Conservation (phyloP, 495 filamentous ascomycete genomes). For the Chaetomium tenue region DNA sequence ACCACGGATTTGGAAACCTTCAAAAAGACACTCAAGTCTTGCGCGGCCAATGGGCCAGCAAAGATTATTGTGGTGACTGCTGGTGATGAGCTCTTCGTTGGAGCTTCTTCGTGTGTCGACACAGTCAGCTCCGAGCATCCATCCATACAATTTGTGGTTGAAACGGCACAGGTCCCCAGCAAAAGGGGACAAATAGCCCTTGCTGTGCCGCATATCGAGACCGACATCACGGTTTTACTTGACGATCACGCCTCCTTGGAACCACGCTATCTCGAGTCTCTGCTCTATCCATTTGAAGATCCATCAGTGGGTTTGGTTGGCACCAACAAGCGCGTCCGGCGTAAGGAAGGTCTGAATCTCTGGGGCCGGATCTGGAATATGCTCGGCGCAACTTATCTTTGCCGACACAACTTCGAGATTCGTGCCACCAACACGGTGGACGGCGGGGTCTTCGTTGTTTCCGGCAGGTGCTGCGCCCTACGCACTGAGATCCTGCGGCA, state of each 20-base stretch:
- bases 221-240: conserved; percentile 48
- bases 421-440: conserved; percentile 54
- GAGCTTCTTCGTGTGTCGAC: conserved; percentile 19
- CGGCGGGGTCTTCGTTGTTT: conserved; percentile 57
- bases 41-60: conserved; percentile 35
- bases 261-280: conserved; percentile 39
- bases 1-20: conserved; percentile 39
- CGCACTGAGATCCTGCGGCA: conserved; percentile 50
- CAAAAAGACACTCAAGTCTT: conserved; percentile 34
- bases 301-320: conserved; percentile 52
- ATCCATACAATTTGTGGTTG: conserved; percentile 25
- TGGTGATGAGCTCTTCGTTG: conserved; percentile 24
- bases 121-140: conserved; percentile 19
- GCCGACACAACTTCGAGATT: conserved; percentile 59
- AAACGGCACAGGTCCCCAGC: conserved; percentile 34
- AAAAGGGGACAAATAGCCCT: conserved; percentile 52
- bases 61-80: conserved; percentile 43
- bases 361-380: conserved; percentile 49
- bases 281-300: conserved; percentile 55
- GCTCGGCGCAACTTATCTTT: conserved; percentile 53
- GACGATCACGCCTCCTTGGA: conserved; percentile 60
- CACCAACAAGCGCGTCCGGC: conserved; percentile 50
- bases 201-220: conserved; percentile 44
- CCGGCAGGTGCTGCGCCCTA: conserved; percentile 51
- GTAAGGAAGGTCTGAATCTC: conserved; percentile 32